Percentiles rank a stretch among this genome's conserved stretches.
Evolutionary conservation across 805 yeast genomes (phyloP).

Genomic region (Saccharomycopsis sp.): DNA sequence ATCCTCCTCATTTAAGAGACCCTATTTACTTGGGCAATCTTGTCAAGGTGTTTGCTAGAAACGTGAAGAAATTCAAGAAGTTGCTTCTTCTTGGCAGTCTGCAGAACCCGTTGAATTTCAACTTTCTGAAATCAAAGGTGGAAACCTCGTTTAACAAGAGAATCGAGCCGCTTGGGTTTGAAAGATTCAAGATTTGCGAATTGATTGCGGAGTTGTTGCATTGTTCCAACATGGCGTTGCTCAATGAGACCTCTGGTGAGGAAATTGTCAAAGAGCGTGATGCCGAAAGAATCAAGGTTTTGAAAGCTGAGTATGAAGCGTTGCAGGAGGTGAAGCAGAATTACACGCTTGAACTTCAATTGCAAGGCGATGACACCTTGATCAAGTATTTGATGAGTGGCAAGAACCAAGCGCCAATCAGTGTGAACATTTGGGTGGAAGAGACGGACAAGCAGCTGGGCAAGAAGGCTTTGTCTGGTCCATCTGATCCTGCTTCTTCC

Average conservation of each 20-base stretch:
- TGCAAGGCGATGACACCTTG: slow-evolving; percentile 14
- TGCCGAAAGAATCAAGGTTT: slow-evolving; percentile 43
- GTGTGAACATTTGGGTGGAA: slow-evolving; percentile 1
- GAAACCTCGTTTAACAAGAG: slow-evolving; percentile 41
- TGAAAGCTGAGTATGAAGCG: slow-evolving; percentile 27
- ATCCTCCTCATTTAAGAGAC: slow-evolving; percentile 89
- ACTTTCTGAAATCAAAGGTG: slow-evolving; percentile 25
- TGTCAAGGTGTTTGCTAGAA: slow-evolving; percentile 66
- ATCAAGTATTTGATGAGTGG: background rate
- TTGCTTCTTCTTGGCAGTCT: slow-evolving; percentile 28
- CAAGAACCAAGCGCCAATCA: background rate
- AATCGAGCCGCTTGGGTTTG: slow-evolving; percentile 78
- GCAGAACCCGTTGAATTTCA: slow-evolving; percentile 6
- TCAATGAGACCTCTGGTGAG: slow-evolving; percentile 72
- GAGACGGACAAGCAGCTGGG: too few relatives aligned
- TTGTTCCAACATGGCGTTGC: slow-evolving; percentile 92
- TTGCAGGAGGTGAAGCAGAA: slow-evolving; percentile 16
- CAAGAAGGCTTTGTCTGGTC: too few relatives aligned
- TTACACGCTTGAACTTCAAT: slow-evolving; percentile 13
- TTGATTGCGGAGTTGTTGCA: slow-evolving; percentile 88
- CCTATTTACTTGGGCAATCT: slow-evolving; percentile 87
- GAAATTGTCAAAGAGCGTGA: slow-evolving; percentile 62
- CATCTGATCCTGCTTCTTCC: too few relatives aligned
- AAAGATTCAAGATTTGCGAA: slow-evolving; percentile 84
- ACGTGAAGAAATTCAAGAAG: slow-evolving; percentile 52